Evolutionary conservation across 2,329 filamentous ascomycete genomes (phyloP), one percentile per base, ranked within the genome.

Genomic region (Tolypocladium ovalisporum): DNA sequence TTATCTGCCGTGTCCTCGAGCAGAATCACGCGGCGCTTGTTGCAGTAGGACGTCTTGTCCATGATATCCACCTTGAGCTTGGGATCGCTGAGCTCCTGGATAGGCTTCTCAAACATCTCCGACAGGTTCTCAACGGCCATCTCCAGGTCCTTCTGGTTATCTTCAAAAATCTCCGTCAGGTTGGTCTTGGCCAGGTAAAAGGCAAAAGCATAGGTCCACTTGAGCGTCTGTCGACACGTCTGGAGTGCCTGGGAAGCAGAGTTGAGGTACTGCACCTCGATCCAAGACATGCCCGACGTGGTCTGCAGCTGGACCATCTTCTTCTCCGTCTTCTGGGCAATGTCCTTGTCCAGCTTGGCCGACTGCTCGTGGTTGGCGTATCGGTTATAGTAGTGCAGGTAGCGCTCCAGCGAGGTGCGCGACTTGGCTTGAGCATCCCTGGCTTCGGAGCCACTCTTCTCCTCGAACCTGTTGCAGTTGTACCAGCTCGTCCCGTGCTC

Each of bases 401-500:
- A 99, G n/a, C 94, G 85, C 72, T 99, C 93, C 19, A 99, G 78
- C 0, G 90, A 96, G 35, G 93, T 88, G 32, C 94, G 82, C 10
- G 90, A 96, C 70, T 87, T 91, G 2, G 94, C 90, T 70, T 99
- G 94, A 1, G 90, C 91, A 70, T 96, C 91, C 39, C 94, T 82
- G 5, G 94, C 94, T 57, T 97, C 92, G 0, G 85, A 80, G 2
- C 94, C 94, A 62, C 90, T 96, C 79, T 94, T 97, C 75, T 97
- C 94, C 69, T 99, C 94, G 66, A 88, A 99, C 10, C 94, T 82
- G 70, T 96, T 99, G 80, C 94, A 99, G 73, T 96, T 99, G 78
- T 99, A 99, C 94, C 94, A 99, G 74, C 90, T 96, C 4, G 93
- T 99, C 61, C 94, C 94, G 70, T 99, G 94, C 73, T 99, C 94